Conservation (phyloP, 352 stramenopile genomes). For the Phytophthora ohioensis region DNA sequence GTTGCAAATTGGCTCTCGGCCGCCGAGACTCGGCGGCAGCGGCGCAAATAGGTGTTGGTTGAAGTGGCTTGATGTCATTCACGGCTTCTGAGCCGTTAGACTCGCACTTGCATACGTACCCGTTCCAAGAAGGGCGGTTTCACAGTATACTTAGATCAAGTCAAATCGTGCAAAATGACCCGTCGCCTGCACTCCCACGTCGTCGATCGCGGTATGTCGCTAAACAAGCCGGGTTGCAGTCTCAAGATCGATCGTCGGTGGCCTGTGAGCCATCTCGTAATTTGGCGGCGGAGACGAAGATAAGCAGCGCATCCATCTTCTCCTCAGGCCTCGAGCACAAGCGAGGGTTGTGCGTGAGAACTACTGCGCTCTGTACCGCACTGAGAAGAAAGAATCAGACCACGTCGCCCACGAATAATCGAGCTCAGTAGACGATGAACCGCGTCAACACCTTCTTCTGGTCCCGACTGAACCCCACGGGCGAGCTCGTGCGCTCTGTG, state of each 20-base stretch:
- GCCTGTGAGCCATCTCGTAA: conserved; percentile 40
- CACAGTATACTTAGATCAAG: conserved; percentile 25
- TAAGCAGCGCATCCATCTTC: background rate
- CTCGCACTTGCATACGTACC: conserved; percentile 24
- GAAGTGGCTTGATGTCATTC: conserved; percentile 20
- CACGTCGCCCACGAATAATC: background rate
- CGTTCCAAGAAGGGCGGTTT: background rate
- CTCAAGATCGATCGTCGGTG: conserved; percentile 32
- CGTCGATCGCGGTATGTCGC: conserved; percentile 37
- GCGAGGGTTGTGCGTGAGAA: background rate
- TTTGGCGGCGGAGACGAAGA: conserved; percentile 34
- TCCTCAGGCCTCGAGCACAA: background rate
- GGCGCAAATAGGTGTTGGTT: conserved; percentile 23
- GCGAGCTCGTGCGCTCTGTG: conserved; percentile 77
- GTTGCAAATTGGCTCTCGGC: conserved; percentile 1
- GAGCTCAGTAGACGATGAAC: conserved; percentile 39
- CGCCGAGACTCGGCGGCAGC: background rate
- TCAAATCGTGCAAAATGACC: background rate
- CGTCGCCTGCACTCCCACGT: conserved; percentile 14
- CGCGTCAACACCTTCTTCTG: conserved; percentile 88
- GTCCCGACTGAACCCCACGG: conserved; percentile 72
- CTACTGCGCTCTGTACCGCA: conserved; percentile 32
- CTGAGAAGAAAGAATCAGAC: conserved; percentile 2
- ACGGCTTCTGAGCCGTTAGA: conserved; percentile 21
- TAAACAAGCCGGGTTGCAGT: conserved; percentile 39